Base-by-base conservation (phyloP, 257 asterid genomes). In the Gentiana macrophylla region DNA sequence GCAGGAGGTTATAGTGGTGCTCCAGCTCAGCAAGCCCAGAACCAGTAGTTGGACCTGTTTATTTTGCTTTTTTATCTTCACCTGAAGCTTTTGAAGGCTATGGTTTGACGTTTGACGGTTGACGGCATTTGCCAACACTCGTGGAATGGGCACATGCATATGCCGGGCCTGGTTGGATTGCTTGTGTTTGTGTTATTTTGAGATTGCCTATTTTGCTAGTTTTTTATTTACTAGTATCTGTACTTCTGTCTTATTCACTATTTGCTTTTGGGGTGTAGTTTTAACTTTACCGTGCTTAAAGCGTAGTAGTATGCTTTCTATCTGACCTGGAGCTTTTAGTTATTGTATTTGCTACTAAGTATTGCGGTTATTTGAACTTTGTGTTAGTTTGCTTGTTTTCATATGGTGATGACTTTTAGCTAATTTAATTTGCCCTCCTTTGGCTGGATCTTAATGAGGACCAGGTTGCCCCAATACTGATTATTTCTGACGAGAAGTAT, bases 1-100 rank as follows among this genome's bases (percentile, higher is more conserved):
- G 86, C 86, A 56, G 92, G 86, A 32, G 84, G 81, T 49, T 78
- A 80, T 70, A 89, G 86, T 57, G 62, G 79, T 48, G 78, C 72
- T 32, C 69, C 77, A 33, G 46, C 74, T 73, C 74, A 85, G 60
- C 82, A 67, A 67, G 72, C 77, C 65, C 84, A 70, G 69, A 78
- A 72, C 70, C 81, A 78, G 86, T 78, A 75, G 67, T 6, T 71
- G 62, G 47, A 53, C 37, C 53, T 55, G 55, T 45, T 59, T 1
- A 6, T 36, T 45, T 35, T 9, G 37, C 36, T 8, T 35, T 54
- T 47, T 56, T 61, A 46, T 50, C 62, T 12, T 52, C 49, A 35
- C 41, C 48, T 61, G 71, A 77, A 62, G 73, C 64, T 56, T 63
- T 53, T 50, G 37, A 60, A 35, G 46, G 46, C 68, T 35, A 55